Conservation (phyloP, 1,284 basidiomycete species). For the Gomphus bonarii region DNA sequence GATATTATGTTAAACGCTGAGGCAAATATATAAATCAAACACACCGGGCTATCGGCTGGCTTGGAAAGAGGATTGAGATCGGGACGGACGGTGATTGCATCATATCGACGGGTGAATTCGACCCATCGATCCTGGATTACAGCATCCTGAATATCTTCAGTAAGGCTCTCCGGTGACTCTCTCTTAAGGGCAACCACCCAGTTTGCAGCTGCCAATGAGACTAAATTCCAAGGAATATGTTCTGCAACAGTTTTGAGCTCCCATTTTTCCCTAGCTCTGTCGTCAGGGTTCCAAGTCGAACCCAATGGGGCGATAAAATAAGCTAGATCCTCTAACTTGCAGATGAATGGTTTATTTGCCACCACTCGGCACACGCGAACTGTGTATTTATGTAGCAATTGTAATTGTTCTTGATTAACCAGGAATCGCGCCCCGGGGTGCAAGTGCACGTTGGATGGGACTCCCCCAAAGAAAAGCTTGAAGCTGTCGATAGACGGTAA, state of each 20-base stretch:
- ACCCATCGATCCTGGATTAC: constrained; percentile 63
- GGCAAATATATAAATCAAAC: constrained; percentile 18
- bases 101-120: constrained; percentile 67
- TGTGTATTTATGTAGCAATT: constrained; percentile 50
- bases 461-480: constrained; percentile 46
- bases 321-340: constrained; percentile 38
- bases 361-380: constrained; percentile 49
- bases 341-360: constrained; percentile 54
- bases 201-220: constrained; percentile 38
- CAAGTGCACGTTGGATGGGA: constrained; percentile 32
- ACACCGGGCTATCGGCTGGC: constrained; percentile 50
- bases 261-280: constrained; percentile 17
- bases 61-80: constrained; percentile 67
- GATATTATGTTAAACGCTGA: constrained; percentile 10
- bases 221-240: constrained; percentile 54
- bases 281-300: constrained; percentile 20
- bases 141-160: constrained; percentile 42
- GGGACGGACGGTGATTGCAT: constrained; percentile 39
- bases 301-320: constrained; percentile 52
- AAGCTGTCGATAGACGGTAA: constrained; percentile 46
- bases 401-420: constrained; percentile 34
- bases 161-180: constrained; percentile 30
- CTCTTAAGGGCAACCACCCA: constrained; percentile 42
- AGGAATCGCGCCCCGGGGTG: constrained; percentile 37
- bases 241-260: constrained; percentile 30